Base-by-base conservation (phyloP, 192 early-diverging fungal species). In the Paraglomus brasilianum region DNA sequence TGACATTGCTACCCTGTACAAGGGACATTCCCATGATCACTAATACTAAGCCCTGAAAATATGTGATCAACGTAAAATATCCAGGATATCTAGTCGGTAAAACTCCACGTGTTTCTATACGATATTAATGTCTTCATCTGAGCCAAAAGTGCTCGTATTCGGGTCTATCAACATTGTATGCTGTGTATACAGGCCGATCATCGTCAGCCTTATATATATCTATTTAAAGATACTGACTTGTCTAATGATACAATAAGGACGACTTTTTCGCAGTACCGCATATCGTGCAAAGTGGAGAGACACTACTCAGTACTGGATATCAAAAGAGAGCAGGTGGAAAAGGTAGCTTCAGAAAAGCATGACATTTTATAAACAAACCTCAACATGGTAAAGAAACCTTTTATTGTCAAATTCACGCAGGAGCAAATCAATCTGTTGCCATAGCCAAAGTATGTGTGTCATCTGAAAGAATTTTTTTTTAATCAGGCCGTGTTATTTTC, bases 341-440 rank as follows among this genome's bases (percentile, higher is more conserved):
- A 52, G 44, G 66, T 70, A 40, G 48, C 10, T 46, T 72, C 7
- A 72, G 74, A 17, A 5, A 39, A 8, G 44, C 3, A 42, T 11
- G 2, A 39, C 3, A 8, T 9, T 48, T 19, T 1, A 5, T 38
- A 5, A 41, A 10, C 6, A 17, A 5, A 19, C 11, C 30, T 50
- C 8, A 55, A 45, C 51, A 41, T 70, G 11, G 8, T 24, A n/a
- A n/a, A n/a, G n/a, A n/a, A n/a, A n/a, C n/a, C n/a, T n/a, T 40
- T 30, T 14, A 19, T 13, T 2, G 5, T 2, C 39, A 24, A 42
- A 63, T 57, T 57, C 13, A 58, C 22, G 1, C 40, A 86, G 91
- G 96, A 7, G 91, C 94, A 8, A 98, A 98, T 61, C 93, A 95
- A 67, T 87, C 91, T 14, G 91, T 91, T 6, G 94, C 96, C 11